These are phyloP conservation scores for Ceratocystis lukuohia DNA, from an alignment of 2,329 filamentous ascomycete genomes.

Conservation along the genomic window DNA sequence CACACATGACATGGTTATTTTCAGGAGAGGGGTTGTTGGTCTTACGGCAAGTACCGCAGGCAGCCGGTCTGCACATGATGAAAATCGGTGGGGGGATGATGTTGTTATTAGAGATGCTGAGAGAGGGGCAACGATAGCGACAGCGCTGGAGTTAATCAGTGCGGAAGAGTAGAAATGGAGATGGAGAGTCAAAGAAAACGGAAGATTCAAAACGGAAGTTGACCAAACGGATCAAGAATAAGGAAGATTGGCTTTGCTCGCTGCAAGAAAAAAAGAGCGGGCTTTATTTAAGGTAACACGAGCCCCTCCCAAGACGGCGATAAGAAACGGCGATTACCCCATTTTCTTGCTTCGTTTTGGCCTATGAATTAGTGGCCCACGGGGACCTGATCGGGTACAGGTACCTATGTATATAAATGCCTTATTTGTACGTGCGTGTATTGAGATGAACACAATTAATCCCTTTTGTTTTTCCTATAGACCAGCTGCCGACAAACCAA, in stretches of 20 bases:
- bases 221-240: background rate
- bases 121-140: background rate
- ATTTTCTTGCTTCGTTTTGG: background rate
- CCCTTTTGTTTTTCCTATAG: too few relatives aligned
- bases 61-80: slow-evolving; percentile 52
- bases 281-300: background rate
- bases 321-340: background rate
- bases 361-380: background rate
- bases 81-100: background rate
- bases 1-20: too few relatives aligned
- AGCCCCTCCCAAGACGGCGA: background rate
- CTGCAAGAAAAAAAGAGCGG: background rate
- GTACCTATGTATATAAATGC: background rate
- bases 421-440: background rate
- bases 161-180: background rate
- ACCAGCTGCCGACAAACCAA: too few relatives aligned
- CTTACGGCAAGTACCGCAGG: slow-evolving; percentile 50
- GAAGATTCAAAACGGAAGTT: background rate
- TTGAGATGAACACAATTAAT: background rate
- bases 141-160: background rate
- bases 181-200: background rate
- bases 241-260: too few relatives aligned
- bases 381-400: background rate
- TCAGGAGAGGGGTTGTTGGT: background rate
- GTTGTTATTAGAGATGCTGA: background rate